A percentile compares a stretch with the other conserved stretches of the same genome.
These are phyloP conservation scores for Fusarium sambucinum DNA, from an alignment of 2,329 filamentous ascomycete genomes.

Conservation along the genomic window DNA sequence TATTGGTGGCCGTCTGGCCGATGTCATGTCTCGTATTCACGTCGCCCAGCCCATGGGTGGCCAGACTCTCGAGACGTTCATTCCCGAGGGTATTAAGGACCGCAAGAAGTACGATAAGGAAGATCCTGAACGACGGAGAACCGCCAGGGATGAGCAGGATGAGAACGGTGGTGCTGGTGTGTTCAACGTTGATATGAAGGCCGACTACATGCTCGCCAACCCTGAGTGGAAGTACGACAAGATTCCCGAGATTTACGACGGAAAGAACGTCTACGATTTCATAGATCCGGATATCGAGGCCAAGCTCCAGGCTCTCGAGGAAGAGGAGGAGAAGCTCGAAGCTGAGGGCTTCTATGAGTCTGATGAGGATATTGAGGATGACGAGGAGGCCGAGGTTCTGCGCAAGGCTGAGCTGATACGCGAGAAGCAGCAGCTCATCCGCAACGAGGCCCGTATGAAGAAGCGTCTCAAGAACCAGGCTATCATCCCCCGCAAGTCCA, in stretches of 20 bases:
- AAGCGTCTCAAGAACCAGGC: constrained; percentile 98
- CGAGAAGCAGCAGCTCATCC: constrained; percentile 91
- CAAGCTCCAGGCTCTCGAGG: constrained; percentile 91
- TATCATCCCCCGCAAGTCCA: constrained; percentile 85
- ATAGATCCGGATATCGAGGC: constrained; percentile 96
- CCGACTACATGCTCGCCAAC: constrained; percentile 88
- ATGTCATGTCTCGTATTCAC: constrained; percentile 94
- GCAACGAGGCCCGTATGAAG: constrained; percentile 94
- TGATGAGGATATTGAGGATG: constrained; percentile 84
- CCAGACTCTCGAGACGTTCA: constrained; percentile 81
- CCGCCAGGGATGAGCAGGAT: constrained; percentile 89
- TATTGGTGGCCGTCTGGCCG: constrained; percentile 84
- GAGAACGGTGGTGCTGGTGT: constrained; percentile 96
- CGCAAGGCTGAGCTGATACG: constrained; percentile 96
- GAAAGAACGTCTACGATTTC: constrained; percentile 97
- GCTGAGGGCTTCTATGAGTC: constrained; percentile 94
- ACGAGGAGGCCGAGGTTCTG: constrained; percentile 86
- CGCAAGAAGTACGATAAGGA: constrained; percentile 90
- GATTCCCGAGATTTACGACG: constrained; percentile 92
- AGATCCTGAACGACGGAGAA: constrained; percentile 83
- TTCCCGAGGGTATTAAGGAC: constrained; percentile 85
- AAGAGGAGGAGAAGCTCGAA: constrained; percentile 93
- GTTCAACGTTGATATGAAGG: constrained; percentile 91
- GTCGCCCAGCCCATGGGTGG: constrained; percentile 94
- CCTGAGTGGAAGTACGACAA: constrained; percentile 96